Percentiles rank a stretch among this genome's conserved stretches.
Evolutionary conservation across 2,329 filamentous ascomycete genomes (phyloP).

Genomic region (Parafenestella ontariensis): DNA sequence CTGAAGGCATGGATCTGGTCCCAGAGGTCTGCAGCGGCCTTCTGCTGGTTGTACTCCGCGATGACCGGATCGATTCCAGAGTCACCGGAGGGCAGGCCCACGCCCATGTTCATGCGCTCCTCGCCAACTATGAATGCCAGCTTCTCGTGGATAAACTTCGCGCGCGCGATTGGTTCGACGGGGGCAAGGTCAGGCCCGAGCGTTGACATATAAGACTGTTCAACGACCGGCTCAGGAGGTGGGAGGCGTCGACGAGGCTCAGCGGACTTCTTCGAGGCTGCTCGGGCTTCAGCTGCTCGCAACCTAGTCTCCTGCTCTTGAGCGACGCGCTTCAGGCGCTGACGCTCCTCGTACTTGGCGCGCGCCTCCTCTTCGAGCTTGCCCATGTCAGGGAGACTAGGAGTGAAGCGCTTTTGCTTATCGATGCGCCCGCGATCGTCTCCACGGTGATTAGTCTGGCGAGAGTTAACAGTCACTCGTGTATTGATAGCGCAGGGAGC

Average conservation of each 20-base stretch:
- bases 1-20: not conserved
- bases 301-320: not conserved
- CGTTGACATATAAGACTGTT: not conserved
- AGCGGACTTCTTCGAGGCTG: not conserved
- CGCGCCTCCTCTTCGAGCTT: not conserved
- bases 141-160: conserved; percentile 1
- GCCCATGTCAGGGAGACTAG: not conserved
- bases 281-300: not conserved
- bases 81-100: conserved; percentile 9
- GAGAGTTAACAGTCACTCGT: not conserved
- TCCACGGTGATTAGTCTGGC: not conserved
- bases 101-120: conserved; percentile 4
- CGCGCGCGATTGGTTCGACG: conserved; percentile 5
- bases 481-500: no score
- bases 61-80: conserved; percentile 7
- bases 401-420: not conserved
- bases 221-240: not conserved
- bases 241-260: not conserved
- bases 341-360: not conserved
- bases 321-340: not conserved
- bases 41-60: conserved; percentile 5
- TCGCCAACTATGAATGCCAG: conserved; percentile 4
- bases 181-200: not conserved
- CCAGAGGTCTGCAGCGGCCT: not conserved
- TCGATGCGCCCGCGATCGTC: not conserved